Evolutionary conservation across 1,284 basidiomycete species (phyloP).

Genomic region (Termitomyces sp.): DNA sequence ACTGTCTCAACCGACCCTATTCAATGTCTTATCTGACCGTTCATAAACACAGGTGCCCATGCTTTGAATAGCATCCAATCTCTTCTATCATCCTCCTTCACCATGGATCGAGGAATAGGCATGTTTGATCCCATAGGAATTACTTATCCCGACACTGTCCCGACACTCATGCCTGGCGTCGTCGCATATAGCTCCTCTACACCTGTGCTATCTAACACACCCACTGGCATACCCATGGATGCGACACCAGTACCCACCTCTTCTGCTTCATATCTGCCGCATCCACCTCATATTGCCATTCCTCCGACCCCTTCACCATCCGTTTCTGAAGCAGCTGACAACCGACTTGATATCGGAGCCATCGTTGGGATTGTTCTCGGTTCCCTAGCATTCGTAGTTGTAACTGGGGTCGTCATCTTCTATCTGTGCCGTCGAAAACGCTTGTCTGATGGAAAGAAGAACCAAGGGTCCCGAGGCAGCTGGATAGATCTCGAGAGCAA

Average conservation of each 20-base stretch:
- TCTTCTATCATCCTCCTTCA: background rate
- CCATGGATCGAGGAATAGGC: background rate
- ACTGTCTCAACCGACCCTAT: slow-evolving; percentile 10
- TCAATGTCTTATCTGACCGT: slow-evolving; percentile 10
- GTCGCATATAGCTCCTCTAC: slow-evolving; percentile 2
- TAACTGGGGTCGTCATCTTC: slow-evolving; percentile 15
- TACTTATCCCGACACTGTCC: background rate
- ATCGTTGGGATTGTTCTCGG: slow-evolving; percentile 23
- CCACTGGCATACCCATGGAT: background rate
- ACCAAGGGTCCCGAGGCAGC: background rate
- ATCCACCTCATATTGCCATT: slow-evolving; percentile 9
- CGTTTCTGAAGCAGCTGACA: background rate
- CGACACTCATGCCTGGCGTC: too few species aligned
- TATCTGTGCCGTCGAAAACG: slow-evolving; percentile 5
- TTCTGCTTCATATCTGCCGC: slow-evolving; percentile 1
- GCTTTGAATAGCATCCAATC: background rate
- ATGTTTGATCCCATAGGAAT: background rate
- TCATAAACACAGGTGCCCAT: slow-evolving; percentile 2
- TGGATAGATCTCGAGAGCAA: slow-evolving; percentile 15
- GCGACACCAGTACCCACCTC: background rate
- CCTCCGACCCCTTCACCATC: slow-evolving; percentile 9
- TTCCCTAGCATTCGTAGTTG: slow-evolving; percentile 15
- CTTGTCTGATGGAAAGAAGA: background rate
- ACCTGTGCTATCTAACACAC: background rate
- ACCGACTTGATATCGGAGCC: slow-evolving; percentile 9